phyloP scores from a whole-genome alignment of 225 moss, liverwort and hornwort species.

The Antitrichia curtipendula region DNA sequence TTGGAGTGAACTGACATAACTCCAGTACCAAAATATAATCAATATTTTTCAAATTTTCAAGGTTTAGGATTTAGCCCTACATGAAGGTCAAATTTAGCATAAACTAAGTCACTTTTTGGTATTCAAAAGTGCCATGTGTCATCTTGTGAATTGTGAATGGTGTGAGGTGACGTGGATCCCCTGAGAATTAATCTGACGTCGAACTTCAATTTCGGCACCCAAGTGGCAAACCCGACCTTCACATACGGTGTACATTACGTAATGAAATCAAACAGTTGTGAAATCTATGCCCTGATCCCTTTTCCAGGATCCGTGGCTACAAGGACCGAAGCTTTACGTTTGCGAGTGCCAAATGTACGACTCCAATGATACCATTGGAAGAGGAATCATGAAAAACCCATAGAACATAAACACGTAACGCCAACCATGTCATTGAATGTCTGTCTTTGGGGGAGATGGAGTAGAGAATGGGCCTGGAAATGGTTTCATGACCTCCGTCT shows the following conservation, averaged over 20 bases:
- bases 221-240: background rate
- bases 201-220: background rate
- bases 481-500: background rate
- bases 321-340: background rate
- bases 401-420: background rate
- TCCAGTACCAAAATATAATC: background rate
- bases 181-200: fast-evolving
- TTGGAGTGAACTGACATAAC: background rate
- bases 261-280: background rate
- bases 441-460: background rate
- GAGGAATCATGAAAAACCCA: background rate
- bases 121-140: background rate
- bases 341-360: background rate
- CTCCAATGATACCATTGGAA: background rate
- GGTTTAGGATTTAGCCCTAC: too few species aligned
- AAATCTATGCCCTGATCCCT: background rate
- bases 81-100: fast-evolving
- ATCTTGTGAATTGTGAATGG: background rate
- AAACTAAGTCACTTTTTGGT: background rate
- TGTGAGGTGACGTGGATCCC: background rate
- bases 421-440: background rate
- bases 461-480: background rate
- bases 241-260: background rate
- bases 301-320: background rate
- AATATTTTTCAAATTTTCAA: too few species aligned